Evolutionary conservation across 1,284 basidiomycete species (phyloP), one percentile per base, ranked within the genome.

Genomic region (Filobasidium uniguttulatum): DNA sequence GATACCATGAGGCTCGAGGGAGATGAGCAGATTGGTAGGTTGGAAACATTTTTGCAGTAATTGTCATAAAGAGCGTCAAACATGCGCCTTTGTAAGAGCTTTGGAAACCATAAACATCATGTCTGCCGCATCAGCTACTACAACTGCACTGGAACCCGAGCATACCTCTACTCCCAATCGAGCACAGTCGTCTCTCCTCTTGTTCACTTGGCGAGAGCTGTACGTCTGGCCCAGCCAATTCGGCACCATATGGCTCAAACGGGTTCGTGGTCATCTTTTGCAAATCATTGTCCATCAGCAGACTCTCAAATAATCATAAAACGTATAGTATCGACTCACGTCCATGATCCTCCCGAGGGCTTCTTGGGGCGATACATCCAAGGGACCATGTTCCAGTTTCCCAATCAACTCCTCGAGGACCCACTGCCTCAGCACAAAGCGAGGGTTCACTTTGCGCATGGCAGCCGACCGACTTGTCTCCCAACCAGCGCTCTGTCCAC

Each of bases 101-200:
- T n/a, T n/a, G n/a, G n/a, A n/a, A n/a, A n/a, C n/a, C n/a, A n/a
- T n/a, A n/a, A n/a, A n/a, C n/a, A n/a, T n/a, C n/a, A n/a, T n/a
- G n/a, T n/a, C n/a, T n/a, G n/a, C n/a, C n/a, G n/a, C n/a, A n/a
- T 55, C 59, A 91, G 64, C 83, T 86, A 12, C 85, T 88, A 61
- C 89, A 94, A 57, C 83, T 87, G 65, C 89, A 94, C 65, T 93
- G 88, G 72, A 90, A 91, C 0, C 89, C 90, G 22, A 91, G 69
- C 75, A 88, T 75, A 55, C 69, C 74, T 61, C 73, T 77, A 26
- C 80, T 78, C 2, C 89, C 89, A 35, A 87, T 70, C 10, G 81
- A 79, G 64, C 87, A 93, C 55, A 82, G 78, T 54, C 83, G 71
- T 53, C 79, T 72, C 65, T 88, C 83, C 59, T 87, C 84, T 56